Conservation (phyloP, 805 yeast species). For the Lipomyces yamanashiensis region DNA sequence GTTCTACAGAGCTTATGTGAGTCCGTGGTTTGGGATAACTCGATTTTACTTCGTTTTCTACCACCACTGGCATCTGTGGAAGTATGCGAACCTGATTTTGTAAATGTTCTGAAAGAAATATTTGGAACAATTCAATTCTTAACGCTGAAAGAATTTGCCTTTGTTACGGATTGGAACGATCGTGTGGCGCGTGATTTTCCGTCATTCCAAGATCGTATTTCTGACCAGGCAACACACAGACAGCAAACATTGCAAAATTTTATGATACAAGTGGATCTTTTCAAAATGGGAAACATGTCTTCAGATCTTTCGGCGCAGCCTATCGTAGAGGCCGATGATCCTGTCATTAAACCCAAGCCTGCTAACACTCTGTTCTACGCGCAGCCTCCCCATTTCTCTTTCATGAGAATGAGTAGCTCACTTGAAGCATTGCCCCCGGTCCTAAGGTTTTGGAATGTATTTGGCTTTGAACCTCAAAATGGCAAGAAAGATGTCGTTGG, state of each 20-base stretch:
- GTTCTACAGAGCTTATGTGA: constrained; percentile 41
- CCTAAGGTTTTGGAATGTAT: constrained; percentile 48
- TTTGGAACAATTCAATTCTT: constrained; percentile 25
- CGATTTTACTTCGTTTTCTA: constrained; percentile 36
- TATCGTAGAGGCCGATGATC: neutral
- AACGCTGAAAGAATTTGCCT: constrained; percentile 24
- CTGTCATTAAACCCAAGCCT: constrained; percentile 1
- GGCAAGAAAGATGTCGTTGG: constrained; percentile 43
- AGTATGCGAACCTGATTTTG: constrained; percentile 28
- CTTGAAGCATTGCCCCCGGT: constrained; percentile 47
- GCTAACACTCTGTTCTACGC: constrained; percentile 15
- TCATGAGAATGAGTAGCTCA: constrained; percentile 40
- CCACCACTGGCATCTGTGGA: constrained; percentile 21
- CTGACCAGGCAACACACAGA: neutral
- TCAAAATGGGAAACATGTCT: neutral
- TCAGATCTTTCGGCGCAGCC: neutral
- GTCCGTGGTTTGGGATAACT: constrained; percentile 48
- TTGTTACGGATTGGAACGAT: constrained; percentile 18
- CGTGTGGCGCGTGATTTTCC: neutral
- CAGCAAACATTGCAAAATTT: constrained; percentile 14
- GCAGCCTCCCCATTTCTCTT: constrained; percentile 43
- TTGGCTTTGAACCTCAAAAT: constrained; percentile 46
- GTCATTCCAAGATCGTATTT: neutral
- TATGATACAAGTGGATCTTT: constrained; percentile 16
- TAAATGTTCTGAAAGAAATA: constrained; percentile 26